phyloP scores from a whole-genome alignment of 2,329 filamentous ascomycete species.

The Botryotinia narcissicola region DNA sequence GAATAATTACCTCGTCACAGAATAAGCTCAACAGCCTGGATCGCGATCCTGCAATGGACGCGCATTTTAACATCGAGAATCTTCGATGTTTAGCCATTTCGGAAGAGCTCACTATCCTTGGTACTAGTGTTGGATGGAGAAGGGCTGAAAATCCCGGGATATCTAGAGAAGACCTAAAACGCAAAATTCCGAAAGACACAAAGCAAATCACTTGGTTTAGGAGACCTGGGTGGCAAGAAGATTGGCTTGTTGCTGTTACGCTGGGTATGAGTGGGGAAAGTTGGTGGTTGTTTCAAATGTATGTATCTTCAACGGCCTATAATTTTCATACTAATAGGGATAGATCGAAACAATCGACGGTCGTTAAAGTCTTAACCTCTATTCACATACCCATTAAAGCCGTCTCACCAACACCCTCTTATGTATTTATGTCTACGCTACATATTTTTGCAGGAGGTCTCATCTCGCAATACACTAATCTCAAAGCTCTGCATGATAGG shows the following conservation, averaged over 20 bases:
- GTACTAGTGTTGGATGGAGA: slow-evolving; percentile 64
- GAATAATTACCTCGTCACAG: slow-evolving; percentile 57
- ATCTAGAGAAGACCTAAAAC: slow-evolving; percentile 54
- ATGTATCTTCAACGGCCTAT: slow-evolving; percentile 18
- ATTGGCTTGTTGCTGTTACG: slow-evolving; percentile 71
- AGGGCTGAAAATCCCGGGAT: slow-evolving; percentile 44
- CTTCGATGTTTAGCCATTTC: slow-evolving; percentile 61
- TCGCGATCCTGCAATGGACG: slow-evolving; percentile 56
- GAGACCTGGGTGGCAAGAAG: slow-evolving; percentile 65
- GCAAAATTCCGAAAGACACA: slow-evolving; percentile 58
- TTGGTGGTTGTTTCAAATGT: slow-evolving; percentile 74
- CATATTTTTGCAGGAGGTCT: slow-evolving; percentile 41
- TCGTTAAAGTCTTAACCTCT: slow-evolving; percentile 28
- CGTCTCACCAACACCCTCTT: slow-evolving; percentile 33
- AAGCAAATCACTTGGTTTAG: slow-evolving; percentile 67
- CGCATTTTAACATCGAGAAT: slow-evolving; percentile 55
- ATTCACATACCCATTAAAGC: slow-evolving; percentile 34
- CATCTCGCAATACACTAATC: slow-evolving; percentile 41
- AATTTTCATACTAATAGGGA: slow-evolving; percentile 16
- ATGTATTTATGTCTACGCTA: slow-evolving; percentile 39
- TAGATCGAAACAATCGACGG: slow-evolving; percentile 22
- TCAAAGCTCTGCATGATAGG: slow-evolving; percentile 37
- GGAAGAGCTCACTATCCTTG: slow-evolving; percentile 59
- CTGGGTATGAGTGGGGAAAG: slow-evolving; percentile 70
- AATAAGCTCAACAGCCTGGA: slow-evolving; percentile 58